phyloP scores from a whole-genome alignment of 768 basidiomycete species.

The Tubosaeta brunneosetosa region DNA sequence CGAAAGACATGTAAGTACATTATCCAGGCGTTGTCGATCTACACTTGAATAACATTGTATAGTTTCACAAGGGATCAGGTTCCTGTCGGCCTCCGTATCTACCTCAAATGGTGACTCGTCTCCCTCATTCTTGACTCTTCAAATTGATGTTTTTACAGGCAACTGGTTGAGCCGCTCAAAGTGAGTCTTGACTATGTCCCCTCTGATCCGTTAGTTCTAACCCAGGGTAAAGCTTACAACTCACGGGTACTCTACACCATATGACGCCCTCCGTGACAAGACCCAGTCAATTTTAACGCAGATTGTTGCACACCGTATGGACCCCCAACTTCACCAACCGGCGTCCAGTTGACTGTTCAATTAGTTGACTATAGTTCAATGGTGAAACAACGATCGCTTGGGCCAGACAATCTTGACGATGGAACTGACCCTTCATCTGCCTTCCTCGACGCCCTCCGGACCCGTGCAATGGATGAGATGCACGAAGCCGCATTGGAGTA shows the following conservation, averaged over 20 bases:
- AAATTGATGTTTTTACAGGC: slow-evolving; percentile 28
- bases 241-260: slow-evolving; percentile 82
- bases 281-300: slow-evolving; percentile 85
- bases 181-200: slow-evolving; percentile 15
- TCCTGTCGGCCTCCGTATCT: slow-evolving; percentile 78
- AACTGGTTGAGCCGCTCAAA: slow-evolving; percentile 48
- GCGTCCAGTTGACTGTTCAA: background rate
- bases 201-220: slow-evolving; percentile 37
- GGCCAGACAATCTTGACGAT: slow-evolving; percentile 71
- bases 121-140: background rate
- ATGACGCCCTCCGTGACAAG: slow-evolving; percentile 74
- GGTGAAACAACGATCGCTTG: slow-evolving; percentile 78
- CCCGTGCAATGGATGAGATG: slow-evolving; percentile 84
- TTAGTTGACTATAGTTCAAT: slow-evolving; percentile 52
- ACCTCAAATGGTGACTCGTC: slow-evolving; percentile 63
- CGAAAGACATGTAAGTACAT: slow-evolving; percentile 70
- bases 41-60: background rate
- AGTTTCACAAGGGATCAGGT: slow-evolving; percentile 86
- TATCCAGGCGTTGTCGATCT: background rate
- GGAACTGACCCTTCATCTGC: slow-evolving; percentile 64
- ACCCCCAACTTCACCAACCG: background rate
- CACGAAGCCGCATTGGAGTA: slow-evolving; percentile 78
- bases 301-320: slow-evolving; percentile 72
- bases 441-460: slow-evolving; percentile 77
- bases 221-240: slow-evolving; percentile 56